Evolutionary conservation across 2,329 filamentous ascomycete species (phyloP).

Genomic region (Chrysosporium keratinophilum): DNA sequence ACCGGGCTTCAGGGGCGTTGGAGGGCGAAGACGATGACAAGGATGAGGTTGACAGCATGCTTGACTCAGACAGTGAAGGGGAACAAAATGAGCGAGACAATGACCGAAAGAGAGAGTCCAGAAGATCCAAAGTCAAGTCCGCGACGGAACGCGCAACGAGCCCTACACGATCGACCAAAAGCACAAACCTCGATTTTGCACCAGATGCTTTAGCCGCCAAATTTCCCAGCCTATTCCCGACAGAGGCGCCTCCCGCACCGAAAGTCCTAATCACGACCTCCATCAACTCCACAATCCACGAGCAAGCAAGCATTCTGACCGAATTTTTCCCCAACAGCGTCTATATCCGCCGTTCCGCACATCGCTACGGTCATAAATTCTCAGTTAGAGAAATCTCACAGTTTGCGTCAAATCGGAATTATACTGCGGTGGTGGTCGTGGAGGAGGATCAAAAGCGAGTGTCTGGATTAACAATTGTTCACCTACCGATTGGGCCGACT

Average conservation of each 20-base stretch:
- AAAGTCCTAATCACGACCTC: conserved; percentile 90
- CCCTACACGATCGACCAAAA: conserved; percentile 45
- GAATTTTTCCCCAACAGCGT: conserved; percentile 67
- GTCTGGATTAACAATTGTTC: conserved; percentile 69
- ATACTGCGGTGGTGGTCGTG: conserved; percentile 72
- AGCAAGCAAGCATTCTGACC: conserved; percentile 67
- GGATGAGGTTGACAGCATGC: conserved; percentile 65
- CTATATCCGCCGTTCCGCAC: conserved; percentile 76
- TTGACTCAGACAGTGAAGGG: conserved; percentile 46
- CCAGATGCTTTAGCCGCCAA: conserved; percentile 52
- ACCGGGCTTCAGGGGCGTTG: conserved; percentile 34
- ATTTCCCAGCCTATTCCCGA: conserved; percentile 50
- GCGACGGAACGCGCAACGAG: conserved; percentile 44
- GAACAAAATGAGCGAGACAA: conserved; percentile 41
- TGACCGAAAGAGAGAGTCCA: conserved; percentile 26
- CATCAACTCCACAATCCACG: conserved; percentile 77
- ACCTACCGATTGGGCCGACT: conserved; percentile 74
- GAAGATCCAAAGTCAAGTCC: conserved; percentile 26
- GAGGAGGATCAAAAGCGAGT: conserved; percentile 84
- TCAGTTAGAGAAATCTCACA: conserved; percentile 79
- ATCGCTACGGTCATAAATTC: conserved; percentile 82
- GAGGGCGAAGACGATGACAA: conserved; percentile 44
- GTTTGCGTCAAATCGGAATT: conserved; percentile 72
- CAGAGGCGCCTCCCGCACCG: conserved; percentile 48
- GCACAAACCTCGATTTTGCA: conserved; percentile 50